Percentiles rank a stretch among this genome's conserved stretches.
These are phyloP conservation scores for Scenedesmus sp. DNA, from an alignment of 163 green algal species.

Conservation along the genomic window DNA sequence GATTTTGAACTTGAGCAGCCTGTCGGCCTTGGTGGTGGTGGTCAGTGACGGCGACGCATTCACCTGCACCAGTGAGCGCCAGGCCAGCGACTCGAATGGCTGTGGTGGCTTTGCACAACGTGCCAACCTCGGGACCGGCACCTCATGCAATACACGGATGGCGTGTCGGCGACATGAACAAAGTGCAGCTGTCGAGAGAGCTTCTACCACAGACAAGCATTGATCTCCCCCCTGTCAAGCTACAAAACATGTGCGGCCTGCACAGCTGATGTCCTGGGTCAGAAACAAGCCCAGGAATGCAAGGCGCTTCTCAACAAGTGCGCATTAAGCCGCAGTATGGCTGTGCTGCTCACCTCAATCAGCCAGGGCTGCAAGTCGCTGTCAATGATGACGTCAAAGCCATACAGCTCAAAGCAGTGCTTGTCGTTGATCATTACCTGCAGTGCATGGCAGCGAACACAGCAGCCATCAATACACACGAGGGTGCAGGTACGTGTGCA, in stretches of 20 bases:
- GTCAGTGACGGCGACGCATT: conserved; percentile 75
- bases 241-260: too few relatives aligned
- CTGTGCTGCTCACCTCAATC: conserved; percentile 78
- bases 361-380: conserved; percentile 83
- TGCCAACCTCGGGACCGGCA: too few relatives aligned
- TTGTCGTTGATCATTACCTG: conserved; percentile 84
- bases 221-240: too few relatives aligned
- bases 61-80: conserved; percentile 51
- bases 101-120: too few relatives aligned
- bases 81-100: background rate
- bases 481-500: background rate
- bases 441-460: background rate
- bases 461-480: background rate
- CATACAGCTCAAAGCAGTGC: conserved; percentile 88
- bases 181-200: too few relatives aligned
- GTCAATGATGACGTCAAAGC: conserved; percentile 89
- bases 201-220: too few relatives aligned
- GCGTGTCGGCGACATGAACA: too few relatives aligned
- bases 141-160: too few relatives aligned
- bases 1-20: conserved; percentile 78
- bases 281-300: too few relatives aligned
- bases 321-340: background rate
- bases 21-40: conserved; percentile 71
- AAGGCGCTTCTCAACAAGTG: too few relatives aligned
- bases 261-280: too few relatives aligned